Evolutionary conservation across 805 yeast species (phyloP).

Genomic region (Candida lessepsii): DNA sequence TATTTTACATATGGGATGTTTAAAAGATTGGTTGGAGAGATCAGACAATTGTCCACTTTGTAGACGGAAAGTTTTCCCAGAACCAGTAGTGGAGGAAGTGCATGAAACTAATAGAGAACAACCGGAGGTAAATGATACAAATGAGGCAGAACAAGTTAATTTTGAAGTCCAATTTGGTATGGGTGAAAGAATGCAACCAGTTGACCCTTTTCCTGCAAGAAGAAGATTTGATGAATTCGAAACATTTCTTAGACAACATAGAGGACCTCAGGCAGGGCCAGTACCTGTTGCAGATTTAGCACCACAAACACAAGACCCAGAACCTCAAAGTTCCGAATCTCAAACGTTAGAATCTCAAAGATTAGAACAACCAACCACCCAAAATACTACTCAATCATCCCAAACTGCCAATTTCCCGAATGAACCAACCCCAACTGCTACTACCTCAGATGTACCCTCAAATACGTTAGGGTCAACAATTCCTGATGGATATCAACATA

Average conservation of each 20-base stretch:
- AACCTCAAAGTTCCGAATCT: too few species aligned
- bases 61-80: conserved; percentile 59
- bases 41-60: conserved; percentile 95
- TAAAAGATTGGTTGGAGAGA: conserved; percentile 89
- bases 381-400: not conserved
- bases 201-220: not conserved
- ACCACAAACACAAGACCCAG: not conserved
- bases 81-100: too few species aligned
- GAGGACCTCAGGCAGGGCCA: conserved; percentile 8
- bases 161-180: too few species aligned
- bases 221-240: conserved; percentile 14
- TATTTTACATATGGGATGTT: conserved; percentile 83
- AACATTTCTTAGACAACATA: conserved; percentile 4
- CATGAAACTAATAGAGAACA: too few species aligned
- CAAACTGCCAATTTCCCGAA: too few species aligned
- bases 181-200: too few species aligned
- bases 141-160: not conserved
- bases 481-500: conserved; percentile 18
- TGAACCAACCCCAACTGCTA: too few species aligned
- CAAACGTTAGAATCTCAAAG: too few species aligned
- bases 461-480: not conserved
- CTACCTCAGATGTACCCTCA: too few species aligned
- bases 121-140: too few species aligned
- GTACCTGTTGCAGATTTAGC: not conserved
- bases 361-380: conserved; percentile 3